Evolutionary conservation across 306 rosid species (phyloP).

Genomic region (Hippophae gyantsensis): DNA sequence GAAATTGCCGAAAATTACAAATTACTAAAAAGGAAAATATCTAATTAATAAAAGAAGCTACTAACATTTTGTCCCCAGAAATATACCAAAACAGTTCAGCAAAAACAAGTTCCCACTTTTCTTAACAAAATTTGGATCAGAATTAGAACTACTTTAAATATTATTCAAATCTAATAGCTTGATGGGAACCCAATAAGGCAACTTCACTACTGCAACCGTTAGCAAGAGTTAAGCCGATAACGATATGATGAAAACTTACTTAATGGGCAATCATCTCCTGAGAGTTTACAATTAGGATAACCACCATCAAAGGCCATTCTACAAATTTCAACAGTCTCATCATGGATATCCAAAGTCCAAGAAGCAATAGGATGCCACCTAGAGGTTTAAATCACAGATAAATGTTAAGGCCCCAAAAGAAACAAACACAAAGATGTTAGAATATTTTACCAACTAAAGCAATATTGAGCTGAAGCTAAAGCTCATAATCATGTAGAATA

Average conservation of each 20-base stretch:
- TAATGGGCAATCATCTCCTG: slow-evolving; percentile 84
- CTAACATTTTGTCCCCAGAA: no score
- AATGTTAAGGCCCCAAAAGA: background rate
- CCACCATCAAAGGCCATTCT: slow-evolving; percentile 96
- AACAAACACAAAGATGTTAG: background rate
- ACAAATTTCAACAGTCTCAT: slow-evolving; percentile 85
- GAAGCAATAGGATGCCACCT: slow-evolving; percentile 90
- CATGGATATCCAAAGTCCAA: slow-evolving; percentile 94
- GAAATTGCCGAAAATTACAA: no score
- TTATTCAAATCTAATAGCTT: no score
- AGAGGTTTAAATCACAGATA: slow-evolving; percentile 17
- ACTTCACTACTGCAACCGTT: no score
- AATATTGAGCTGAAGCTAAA: background rate
- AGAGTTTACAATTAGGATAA: slow-evolving; percentile 85
- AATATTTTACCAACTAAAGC: background rate
- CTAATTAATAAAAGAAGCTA: no score
- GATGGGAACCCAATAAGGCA: background rate
- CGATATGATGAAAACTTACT: slow-evolving; percentile 35
- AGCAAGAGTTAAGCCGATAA: slow-evolving; percentile 1
- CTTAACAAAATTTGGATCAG: no score
- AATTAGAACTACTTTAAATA: no score
- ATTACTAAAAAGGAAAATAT: no score
- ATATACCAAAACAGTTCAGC: no score
- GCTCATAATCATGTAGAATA: background rate
- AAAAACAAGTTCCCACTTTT: no score